phyloP scores from a whole-genome alignment of 129 eudicot species.

The Lactuca saligna region DNA sequence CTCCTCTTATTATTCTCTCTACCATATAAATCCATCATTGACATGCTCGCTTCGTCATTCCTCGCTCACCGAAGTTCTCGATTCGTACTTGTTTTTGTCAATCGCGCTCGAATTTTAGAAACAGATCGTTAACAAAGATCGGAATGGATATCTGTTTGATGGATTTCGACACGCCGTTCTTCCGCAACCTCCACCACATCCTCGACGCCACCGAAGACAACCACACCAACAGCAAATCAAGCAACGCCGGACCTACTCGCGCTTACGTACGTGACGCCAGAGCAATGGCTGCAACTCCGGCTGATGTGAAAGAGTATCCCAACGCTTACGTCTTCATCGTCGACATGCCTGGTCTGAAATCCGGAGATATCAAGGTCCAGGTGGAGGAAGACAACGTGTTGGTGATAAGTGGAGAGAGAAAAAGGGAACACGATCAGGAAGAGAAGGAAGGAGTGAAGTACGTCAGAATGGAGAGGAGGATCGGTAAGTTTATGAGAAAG shows the following conservation, averaged over 20 bases:
- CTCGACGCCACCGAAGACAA: neutral
- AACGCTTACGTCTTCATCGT: constrained; percentile 9
- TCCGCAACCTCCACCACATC: constrained; percentile 2
- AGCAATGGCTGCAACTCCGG: constrained; percentile 19
- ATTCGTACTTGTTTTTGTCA: neutral
- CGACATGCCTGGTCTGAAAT: neutral
- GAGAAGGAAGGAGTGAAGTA: constrained; percentile 19
- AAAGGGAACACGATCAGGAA: constrained; percentile 8
- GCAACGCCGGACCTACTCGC: too few species aligned
- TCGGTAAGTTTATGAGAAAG: constrained; percentile 21
- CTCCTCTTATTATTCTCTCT: neutral
- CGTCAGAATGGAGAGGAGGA: constrained; percentile 23
- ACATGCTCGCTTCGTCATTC: neutral
- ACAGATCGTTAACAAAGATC: neutral
- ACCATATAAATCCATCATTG: neutral
- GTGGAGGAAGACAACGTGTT: neutral
- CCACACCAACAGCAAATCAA: neutral
- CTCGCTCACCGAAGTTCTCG: neutral
- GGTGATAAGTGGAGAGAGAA: neutral
- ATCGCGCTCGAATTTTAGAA: neutral
- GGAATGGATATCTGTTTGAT: neutral
- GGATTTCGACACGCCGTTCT: neutral
- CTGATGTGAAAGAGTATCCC: constrained; percentile 10
- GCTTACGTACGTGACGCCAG: neutral
- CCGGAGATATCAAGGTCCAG: neutral